phyloP scores from a whole-genome alignment of 192 early-diverging fungal genomes.

The Chytriomyces sp. region DNA sequence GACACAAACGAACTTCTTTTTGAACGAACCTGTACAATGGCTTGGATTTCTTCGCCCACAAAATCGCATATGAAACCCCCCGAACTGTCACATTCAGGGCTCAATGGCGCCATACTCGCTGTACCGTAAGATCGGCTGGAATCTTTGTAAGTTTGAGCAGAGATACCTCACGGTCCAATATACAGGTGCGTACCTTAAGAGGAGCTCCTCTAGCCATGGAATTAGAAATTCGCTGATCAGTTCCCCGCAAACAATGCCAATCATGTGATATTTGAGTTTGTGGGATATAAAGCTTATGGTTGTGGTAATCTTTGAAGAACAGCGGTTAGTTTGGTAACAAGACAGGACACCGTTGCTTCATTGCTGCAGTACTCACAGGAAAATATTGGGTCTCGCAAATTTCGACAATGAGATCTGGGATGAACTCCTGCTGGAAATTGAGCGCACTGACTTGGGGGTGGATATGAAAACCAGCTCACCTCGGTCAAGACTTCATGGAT shows the following conservation, averaged over 20 bases:
- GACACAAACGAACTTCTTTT: too few species aligned
- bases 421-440: constrained; percentile 23
- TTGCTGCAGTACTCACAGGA: not conserved
- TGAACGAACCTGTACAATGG: not conserved
- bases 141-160: not conserved
- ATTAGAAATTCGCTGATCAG: constrained; percentile 8
- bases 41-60: constrained; percentile 10
- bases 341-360: too few species aligned
- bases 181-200: not conserved
- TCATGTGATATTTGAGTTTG: constrained; percentile 25
- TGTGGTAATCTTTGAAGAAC: too few species aligned
- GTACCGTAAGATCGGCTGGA: constrained; percentile 6
- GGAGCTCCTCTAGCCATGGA: constrained; percentile 1
- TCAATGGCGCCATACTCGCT: not conserved
- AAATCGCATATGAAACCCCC: constrained; percentile 16
- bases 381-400: constrained; percentile 19
- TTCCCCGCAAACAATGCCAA: not conserved
- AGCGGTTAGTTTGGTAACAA: too few species aligned
- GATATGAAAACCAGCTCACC: constrained; percentile 10
- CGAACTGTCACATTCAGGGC: constrained; percentile 3
- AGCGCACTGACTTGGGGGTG: not conserved
- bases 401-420: constrained; percentile 27
- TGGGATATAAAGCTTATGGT: not conserved
- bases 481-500: constrained; percentile 21
- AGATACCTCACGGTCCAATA: not conserved